Percentiles rank a stretch among this genome's conserved stretches.
These are phyloP conservation scores for Cercospora berteroae DNA, from an alignment of 2,329 filamentous ascomycete species.

Conservation along the genomic window DNA sequence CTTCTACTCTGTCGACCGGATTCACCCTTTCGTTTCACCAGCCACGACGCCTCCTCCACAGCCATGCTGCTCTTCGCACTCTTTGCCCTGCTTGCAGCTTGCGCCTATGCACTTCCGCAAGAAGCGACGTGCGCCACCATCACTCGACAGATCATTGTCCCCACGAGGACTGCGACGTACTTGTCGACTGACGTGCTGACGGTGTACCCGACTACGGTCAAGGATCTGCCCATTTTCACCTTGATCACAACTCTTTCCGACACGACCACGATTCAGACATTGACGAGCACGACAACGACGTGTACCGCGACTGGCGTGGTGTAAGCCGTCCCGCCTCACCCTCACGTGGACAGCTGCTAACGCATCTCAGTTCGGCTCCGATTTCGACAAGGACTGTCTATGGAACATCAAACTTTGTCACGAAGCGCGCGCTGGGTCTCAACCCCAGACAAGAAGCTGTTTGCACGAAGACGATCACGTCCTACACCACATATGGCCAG, in stretches of 20 bases:
- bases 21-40: slow-evolving; percentile 19
- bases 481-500: slow-evolving; percentile 32
- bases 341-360: slow-evolving; percentile 5
- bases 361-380: slow-evolving; percentile 13
- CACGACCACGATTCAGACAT: slow-evolving; percentile 32
- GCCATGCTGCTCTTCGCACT: slow-evolving; percentile 28
- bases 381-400: slow-evolving; percentile 29
- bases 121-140: slow-evolving; percentile 29
- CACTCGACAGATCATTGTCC: slow-evolving; percentile 32
- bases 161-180: slow-evolving; percentile 35
- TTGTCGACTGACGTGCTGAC: slow-evolving; percentile 30
- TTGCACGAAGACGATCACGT: slow-evolving; percentile 33
- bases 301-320: slow-evolving; percentile 28
- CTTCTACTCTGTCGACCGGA: not conserved
- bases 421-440: slow-evolving; percentile 26
- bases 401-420: slow-evolving; percentile 4
- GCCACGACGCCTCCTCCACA: slow-evolving; percentile 7
- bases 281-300: slow-evolving; percentile 29
- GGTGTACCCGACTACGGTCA: slow-evolving; percentile 26
- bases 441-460: slow-evolving; percentile 24
- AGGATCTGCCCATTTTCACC: slow-evolving; percentile 35
- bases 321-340: slow-evolving; percentile 19
- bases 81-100: slow-evolving; percentile 26
- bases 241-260: slow-evolving; percentile 26
- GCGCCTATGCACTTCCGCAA: slow-evolving; percentile 31